Conservation (phyloP, 1,139 yeast species). For the Magnusiomyces sp. region DNA sequence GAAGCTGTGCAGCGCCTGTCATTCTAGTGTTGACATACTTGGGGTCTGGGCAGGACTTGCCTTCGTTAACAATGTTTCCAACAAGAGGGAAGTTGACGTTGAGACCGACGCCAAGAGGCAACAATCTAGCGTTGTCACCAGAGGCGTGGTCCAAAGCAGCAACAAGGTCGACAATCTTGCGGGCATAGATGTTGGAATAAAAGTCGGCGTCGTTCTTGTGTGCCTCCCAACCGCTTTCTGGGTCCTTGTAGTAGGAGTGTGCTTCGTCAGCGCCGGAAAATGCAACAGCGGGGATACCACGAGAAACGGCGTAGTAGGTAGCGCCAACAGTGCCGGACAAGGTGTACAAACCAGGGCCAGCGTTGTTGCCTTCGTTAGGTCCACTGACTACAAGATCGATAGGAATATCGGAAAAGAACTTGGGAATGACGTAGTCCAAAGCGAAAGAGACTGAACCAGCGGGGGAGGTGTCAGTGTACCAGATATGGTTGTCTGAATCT, state of each 20-base stretch:
- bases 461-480: constrained; percentile 31
- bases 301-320: constrained; percentile 35
- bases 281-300: constrained; percentile 37
- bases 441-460: constrained; percentile 15
- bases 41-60: constrained; percentile 3
- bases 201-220: constrained; percentile 23
- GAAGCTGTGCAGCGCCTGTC: constrained; percentile 5
- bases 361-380: constrained; percentile 40
- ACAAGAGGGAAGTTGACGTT: constrained; percentile 38
- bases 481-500: constrained; percentile 34
- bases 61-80: constrained; percentile 2
- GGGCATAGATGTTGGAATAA: constrained; percentile 37
- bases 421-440: constrained; percentile 27
- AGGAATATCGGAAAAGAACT: constrained; percentile 29
- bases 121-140: constrained; percentile 27
- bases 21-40: constrained; percentile 5
- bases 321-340: constrained; percentile 42
- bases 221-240: neutral
- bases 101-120: constrained; percentile 37
- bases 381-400: constrained; percentile 42
- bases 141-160: constrained; percentile 29
- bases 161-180: constrained; percentile 33
- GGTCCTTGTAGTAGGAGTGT: constrained; percentile 8
- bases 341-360: constrained; percentile 35
- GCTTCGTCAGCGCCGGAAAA: constrained; percentile 12